These are phyloP conservation scores for Candida xiaguanensis DNA, from an alignment of 805 yeast species.

Conservation along the genomic window DNA sequence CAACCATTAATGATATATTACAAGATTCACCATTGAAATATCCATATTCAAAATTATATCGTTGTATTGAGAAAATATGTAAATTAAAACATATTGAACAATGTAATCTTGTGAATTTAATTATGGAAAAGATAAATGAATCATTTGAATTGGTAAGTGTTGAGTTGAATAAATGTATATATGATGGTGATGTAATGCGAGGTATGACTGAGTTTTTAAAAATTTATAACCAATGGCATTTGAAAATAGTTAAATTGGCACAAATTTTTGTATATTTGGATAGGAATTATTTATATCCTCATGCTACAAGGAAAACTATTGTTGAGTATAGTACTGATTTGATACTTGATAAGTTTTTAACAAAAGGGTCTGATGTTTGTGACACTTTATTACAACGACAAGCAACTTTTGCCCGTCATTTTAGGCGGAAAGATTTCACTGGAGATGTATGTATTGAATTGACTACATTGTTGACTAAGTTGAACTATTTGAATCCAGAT, in stretches of 20 bases:
- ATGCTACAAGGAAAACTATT: conserved; percentile 25
- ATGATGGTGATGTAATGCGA: background rate
- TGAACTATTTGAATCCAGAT: background rate
- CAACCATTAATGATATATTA: conserved; percentile 17
- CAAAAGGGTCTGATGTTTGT: conserved; percentile 4
- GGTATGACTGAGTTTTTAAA: conserved; percentile 11
- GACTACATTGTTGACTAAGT: background rate
- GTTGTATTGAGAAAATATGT: conserved; percentile 30
- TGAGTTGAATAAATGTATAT: background rate
- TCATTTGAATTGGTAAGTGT: background rate
- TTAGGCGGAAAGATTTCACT: background rate
- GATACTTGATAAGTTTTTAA: background rate
- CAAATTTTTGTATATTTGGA: conserved; percentile 35
- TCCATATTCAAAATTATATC: conserved; percentile 23
- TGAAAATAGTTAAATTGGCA: conserved; percentile 19
- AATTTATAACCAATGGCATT: conserved; percentile 21
- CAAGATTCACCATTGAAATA: conserved; percentile 12
- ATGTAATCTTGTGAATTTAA: conserved; percentile 19
- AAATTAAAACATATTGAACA: conserved; percentile 30
- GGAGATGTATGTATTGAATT: background rate
- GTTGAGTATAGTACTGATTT: conserved; percentile 20
- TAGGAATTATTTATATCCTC: conserved; percentile 29
- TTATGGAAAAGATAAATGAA: conserved; percentile 10
- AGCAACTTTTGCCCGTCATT: background rate
- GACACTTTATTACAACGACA: conserved; percentile 11